These are phyloP conservation scores for Termitomyces eurrhizus DNA, from an alignment of 768 basidiomycete genomes.

Conservation along the genomic window DNA sequence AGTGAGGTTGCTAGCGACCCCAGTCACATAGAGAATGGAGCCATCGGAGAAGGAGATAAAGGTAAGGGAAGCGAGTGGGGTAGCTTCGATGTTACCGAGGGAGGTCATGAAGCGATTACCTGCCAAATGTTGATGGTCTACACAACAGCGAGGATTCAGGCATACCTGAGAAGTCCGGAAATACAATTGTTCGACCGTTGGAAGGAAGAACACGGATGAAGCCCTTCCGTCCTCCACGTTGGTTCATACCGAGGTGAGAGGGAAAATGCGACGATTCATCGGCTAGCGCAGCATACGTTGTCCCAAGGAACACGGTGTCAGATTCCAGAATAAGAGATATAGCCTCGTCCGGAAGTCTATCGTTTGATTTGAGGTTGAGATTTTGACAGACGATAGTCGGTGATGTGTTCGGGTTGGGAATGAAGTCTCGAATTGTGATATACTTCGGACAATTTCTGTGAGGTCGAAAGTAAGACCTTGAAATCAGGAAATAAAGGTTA, in stretches of 20 bases:
- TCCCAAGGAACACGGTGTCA: slow-evolving; percentile 56
- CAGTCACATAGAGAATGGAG: slow-evolving; percentile 60
- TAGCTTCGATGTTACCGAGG: slow-evolving; percentile 57
- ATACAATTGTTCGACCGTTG: slow-evolving; percentile 49
- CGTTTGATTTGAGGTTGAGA: slow-evolving; percentile 27
- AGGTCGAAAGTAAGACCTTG: background rate
- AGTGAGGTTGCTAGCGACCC: slow-evolving; percentile 45
- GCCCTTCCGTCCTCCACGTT: slow-evolving; percentile 59
- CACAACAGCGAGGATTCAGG: slow-evolving; percentile 5
- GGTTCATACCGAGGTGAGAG: slow-evolving; percentile 61
- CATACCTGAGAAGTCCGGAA: slow-evolving; percentile 61
- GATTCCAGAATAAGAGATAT: slow-evolving; percentile 43
- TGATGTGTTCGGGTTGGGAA: slow-evolving; percentile 34
- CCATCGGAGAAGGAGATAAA: slow-evolving; percentile 52
- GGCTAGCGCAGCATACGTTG: slow-evolving; percentile 38
- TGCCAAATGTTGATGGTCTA: slow-evolving; percentile 15
- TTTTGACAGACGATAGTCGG: slow-evolving; percentile 35
- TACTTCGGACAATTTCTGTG: slow-evolving; percentile 68
- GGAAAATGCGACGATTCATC: slow-evolving; percentile 39
- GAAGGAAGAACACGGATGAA: slow-evolving; percentile 56
- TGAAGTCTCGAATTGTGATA: slow-evolving; percentile 52
- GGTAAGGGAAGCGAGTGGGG: slow-evolving; percentile 53
- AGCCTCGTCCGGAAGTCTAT: slow-evolving; percentile 46
- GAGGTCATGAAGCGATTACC: slow-evolving; percentile 64
- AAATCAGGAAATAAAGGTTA: background rate